Evolutionary conservation across 352 stramenopile species (phyloP).

Genomic region (Phytophthora hybrid): DNA sequence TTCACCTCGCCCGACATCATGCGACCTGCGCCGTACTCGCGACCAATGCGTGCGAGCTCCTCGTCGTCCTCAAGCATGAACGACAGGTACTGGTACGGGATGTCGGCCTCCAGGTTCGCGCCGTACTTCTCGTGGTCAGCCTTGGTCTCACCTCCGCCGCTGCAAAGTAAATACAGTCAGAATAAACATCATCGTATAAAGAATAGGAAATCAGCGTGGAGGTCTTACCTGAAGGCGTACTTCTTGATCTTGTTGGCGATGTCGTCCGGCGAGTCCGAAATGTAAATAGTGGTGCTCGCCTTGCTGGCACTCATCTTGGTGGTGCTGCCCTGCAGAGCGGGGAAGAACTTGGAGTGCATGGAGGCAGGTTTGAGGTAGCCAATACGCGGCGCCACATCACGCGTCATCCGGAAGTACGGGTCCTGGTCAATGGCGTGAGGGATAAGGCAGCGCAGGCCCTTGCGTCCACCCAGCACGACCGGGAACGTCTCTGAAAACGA

Average conservation of each 20-base stretch:
- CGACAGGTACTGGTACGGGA: constrained; percentile 98
- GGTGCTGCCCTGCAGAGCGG: constrained; percentile 95
- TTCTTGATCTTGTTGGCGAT: constrained; percentile 95
- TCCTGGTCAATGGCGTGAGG: constrained; percentile 99
- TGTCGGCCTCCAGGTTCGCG: constrained; percentile 98
- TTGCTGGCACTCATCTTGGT: constrained; percentile 99
- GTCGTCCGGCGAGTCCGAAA: constrained; percentile 98
- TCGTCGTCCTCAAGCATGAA: constrained; percentile 99
- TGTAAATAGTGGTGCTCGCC: constrained; percentile 98
- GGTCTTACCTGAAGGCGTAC: constrained; percentile 80
- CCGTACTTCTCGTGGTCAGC: constrained; percentile 98
- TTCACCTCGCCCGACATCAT: constrained; percentile 99
- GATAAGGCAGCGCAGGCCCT: constrained; percentile 98
- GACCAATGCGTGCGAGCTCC: constrained; percentile 93
- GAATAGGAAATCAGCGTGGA: neutral
- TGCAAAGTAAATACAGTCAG: constrained; percentile 75
- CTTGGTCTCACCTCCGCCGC: constrained; percentile 97
- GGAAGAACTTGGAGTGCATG: constrained; percentile 99
- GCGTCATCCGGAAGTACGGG: constrained; percentile 98
- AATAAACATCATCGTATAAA: constrained; percentile 13
- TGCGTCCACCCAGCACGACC: constrained; percentile 83
- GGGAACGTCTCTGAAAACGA: constrained; percentile 99
- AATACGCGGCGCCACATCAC: constrained; percentile 98
- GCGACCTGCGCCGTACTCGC: constrained; percentile 96
- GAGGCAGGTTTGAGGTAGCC: constrained; percentile 96